A percentile compares a stretch with the other conserved stretches of the same genome.
phyloP scores from a whole-genome alignment of 257 asterid species.

The Leptodermis oblonga region DNA sequence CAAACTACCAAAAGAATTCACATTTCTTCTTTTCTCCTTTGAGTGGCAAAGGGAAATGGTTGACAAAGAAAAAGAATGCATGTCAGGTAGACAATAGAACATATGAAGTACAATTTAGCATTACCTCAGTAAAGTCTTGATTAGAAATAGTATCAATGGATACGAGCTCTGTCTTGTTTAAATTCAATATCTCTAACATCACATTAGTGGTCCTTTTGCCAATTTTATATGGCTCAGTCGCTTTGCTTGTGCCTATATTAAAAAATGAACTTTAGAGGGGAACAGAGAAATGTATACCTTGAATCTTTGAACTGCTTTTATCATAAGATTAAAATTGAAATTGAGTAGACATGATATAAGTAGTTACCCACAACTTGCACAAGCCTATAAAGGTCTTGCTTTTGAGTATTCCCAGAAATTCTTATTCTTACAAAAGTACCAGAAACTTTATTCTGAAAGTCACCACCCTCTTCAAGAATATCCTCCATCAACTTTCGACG shows the following conservation, averaged over 20 bases:
- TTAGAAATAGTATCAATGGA: constrained; percentile 89
- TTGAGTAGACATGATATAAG: constrained; percentile 12
- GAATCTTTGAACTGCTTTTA: constrained; percentile 1
- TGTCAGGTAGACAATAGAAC: neutral
- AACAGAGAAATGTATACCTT: neutral
- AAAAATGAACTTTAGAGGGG: constrained; percentile 17
- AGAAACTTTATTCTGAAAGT: constrained; percentile 63
- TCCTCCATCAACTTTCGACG: constrained; percentile 95
- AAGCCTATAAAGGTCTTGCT: constrained; percentile 96
- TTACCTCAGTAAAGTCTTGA: constrained; percentile 98
- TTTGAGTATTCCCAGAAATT: constrained; percentile 75
- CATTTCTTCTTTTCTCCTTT: neutral
- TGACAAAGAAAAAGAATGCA: neutral
- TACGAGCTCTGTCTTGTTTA: constrained; percentile 86
- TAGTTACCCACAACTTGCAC: constrained; percentile 93
- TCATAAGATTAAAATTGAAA: neutral
- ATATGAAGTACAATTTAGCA: constrained; percentile 4
- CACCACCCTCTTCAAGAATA: constrained; percentile 76
- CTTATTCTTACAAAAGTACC: constrained; percentile 96
- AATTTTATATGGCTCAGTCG: constrained; percentile 78
- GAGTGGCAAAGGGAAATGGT: neutral
- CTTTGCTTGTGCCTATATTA: constrained; percentile 76
- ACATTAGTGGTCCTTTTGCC: constrained; percentile 77
- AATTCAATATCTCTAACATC: constrained; percentile 84
- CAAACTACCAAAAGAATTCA: neutral